Base-by-base conservation (phyloP, 2,329 filamentous ascomycete genomes). In the Acephala macrosclerotiorum region DNA sequence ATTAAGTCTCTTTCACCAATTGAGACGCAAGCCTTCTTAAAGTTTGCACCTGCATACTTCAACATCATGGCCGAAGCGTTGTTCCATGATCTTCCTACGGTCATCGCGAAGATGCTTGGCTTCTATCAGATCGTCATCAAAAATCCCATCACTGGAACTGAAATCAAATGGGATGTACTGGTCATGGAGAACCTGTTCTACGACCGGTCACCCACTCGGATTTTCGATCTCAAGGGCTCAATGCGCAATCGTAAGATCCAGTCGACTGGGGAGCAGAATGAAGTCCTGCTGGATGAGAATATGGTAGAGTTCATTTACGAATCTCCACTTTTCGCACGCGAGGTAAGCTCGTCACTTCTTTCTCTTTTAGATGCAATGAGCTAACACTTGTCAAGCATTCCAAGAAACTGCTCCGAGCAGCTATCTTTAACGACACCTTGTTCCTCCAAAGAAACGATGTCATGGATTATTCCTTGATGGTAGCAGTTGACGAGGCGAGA, bases 231-330 rank as follows among this genome's bases (percentile, higher is more conserved):
- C 67, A 99, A 99, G 77, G 96, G 96, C 1, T 97, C 93, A 9
- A 99, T 99, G 96, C 90, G 96, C 56, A 99, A 99, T 80, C 93
- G 96, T 74, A 97, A 97, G 77, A 97, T 98, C 55, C 91, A 98
- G 76, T 93, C 91, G 33, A 99, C 96, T 0, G 96, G 96, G 60
- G 93, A 98, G 79, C 92, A 95, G 70, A 96, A 98, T 72, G 96
- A 99, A 79, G 96, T 99, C 2, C 86, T 99, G 2, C 85, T 99
- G 0, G 96, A 99, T 75, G 96, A 99, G 76, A 99, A 99, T 79
- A 96, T 99, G 86, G 96, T 99, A 11, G 96, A 99, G 77, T 98
- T 97, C 77, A 98, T 99, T 69, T 99, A 97, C 74, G 96, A 99
- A 77, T 96, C 93, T 1, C 96, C 96, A 0, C 85, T 99, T 18